Percentiles rank a stretch among this genome's conserved stretches.
Conservation (phyloP, 306 rosid species). For the Prunus mongolica region DNA sequence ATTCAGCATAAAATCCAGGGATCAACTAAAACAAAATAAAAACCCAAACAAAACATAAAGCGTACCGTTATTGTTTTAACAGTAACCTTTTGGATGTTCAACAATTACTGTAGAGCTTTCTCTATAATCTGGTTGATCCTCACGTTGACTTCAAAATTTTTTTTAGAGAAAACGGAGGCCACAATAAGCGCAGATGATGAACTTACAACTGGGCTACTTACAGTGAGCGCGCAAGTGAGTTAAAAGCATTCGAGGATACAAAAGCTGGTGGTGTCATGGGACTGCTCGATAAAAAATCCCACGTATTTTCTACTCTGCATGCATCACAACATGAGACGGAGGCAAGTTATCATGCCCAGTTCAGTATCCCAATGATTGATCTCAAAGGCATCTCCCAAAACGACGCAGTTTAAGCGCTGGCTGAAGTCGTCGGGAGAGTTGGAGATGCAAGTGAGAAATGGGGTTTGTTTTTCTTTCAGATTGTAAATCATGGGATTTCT, state of each 20-base stretch:
- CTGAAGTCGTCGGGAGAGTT: constrained; percentile 16
- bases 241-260: too few species aligned
- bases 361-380: constrained; percentile 38
- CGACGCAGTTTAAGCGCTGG: constrained; percentile 7
- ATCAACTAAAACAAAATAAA: too few species aligned
- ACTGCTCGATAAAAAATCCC: not conserved
- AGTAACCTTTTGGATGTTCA: too few species aligned
- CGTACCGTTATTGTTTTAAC: too few species aligned
- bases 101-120: too few species aligned
- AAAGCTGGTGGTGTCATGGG: too few species aligned
- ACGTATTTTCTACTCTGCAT: not conserved
- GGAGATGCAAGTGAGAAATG: constrained; percentile 34
- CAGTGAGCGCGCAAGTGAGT: too few species aligned
- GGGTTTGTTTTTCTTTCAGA: constrained; percentile 36
- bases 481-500: constrained; percentile 44
- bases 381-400: constrained; percentile 10
- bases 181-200: not conserved
- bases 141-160: too few species aligned
- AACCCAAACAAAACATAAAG: too few species aligned
- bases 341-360: not conserved
- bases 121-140: too few species aligned
- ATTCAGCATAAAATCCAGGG: too few species aligned
- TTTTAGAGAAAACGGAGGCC: too few species aligned
- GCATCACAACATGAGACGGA: not conserved
- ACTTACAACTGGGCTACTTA: not conserved